phyloP scores from a whole-genome alignment of 805 yeast genomes.

The Yarrowia deformans region DNA sequence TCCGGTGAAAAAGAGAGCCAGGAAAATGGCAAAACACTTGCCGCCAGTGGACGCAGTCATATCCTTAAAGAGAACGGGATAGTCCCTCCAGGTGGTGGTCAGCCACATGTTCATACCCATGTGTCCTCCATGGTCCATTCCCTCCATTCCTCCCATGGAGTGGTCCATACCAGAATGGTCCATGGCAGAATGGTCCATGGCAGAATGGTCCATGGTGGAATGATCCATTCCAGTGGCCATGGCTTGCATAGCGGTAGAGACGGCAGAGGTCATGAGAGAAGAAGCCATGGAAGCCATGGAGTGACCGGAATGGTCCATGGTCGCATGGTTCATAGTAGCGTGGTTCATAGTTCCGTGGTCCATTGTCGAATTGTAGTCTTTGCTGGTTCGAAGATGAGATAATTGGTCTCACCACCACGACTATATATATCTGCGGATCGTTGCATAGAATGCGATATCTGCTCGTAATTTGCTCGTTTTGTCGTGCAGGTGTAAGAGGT shows the following conservation, averaged over 20 bases:
- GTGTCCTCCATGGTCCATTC: constrained; percentile 33
- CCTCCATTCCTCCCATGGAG: constrained; percentile 35
- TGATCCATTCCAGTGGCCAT: background rate
- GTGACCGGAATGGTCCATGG: constrained; percentile 36
- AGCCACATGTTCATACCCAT: constrained; percentile 39
- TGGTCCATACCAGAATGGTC: constrained; percentile 45
- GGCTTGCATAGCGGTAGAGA: constrained; percentile 18
- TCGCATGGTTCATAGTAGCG: constrained; percentile 26
- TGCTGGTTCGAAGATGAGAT: background rate
- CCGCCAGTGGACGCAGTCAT: constrained; percentile 36
- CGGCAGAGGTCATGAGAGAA: constrained; percentile 1
- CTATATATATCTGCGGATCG: constrained; percentile 6
- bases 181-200: constrained; percentile 34
- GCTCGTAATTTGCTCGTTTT: constrained; percentile 29
- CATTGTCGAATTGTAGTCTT: background rate
- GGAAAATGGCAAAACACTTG: constrained; percentile 34
- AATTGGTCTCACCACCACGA: background rate
- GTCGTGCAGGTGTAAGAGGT: background rate
- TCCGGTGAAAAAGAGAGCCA: constrained; percentile 35
- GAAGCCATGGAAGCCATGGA: constrained; percentile 29
- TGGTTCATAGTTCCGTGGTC: constrained; percentile 16
- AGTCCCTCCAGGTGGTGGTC: constrained; percentile 26
- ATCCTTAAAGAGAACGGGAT: constrained; percentile 34
- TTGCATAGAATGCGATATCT: background rate
- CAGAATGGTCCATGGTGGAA: constrained; percentile 28